Evolutionary conservation across 306 rosid species (phyloP).

Genomic region (Lablab purpureus): DNA sequence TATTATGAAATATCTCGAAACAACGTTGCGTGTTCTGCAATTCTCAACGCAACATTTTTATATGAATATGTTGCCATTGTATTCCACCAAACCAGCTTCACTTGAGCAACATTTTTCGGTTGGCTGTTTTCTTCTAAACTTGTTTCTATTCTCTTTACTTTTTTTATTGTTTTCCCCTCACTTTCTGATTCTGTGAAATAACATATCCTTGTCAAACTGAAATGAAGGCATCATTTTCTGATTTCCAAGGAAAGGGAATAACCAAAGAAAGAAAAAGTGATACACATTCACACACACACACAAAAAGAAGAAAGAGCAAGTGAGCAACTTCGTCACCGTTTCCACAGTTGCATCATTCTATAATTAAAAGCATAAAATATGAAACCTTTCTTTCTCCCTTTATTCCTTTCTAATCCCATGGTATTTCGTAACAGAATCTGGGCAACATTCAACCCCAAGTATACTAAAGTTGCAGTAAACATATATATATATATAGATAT

Average conservation of each 20-base stretch:
- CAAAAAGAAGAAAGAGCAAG: constrained; percentile 8
- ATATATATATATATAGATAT: no score
- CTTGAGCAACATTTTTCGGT: constrained; percentile 39
- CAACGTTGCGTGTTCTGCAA: constrained; percentile 39
- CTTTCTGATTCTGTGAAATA: constrained; percentile 35
- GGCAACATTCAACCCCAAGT: constrained; percentile 41
- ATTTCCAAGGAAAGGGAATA: constrained; percentile 38
- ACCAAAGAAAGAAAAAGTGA: constrained; percentile 36
- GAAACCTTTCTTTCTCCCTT: constrained; percentile 39
- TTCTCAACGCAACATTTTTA: constrained; percentile 19
- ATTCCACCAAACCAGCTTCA: constrained; percentile 33
- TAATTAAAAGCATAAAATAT: constrained; percentile 37
- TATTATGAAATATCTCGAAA: constrained; percentile 24
- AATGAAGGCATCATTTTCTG: constrained; percentile 21
- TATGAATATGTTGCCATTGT: constrained; percentile 23
- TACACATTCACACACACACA: not conserved
- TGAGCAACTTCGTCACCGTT: constrained; percentile 32
- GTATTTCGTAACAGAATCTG: constrained; percentile 46
- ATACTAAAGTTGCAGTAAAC: constrained; percentile 5
- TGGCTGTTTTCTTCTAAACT: constrained; percentile 39
- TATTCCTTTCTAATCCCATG: constrained; percentile 45
- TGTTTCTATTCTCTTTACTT: constrained; percentile 14
- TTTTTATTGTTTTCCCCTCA: constrained; percentile 10
- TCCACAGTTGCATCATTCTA: constrained; percentile 36
- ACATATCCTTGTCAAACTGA: constrained; percentile 41